Base-by-base conservation (phyloP, 2,329 filamentous ascomycete species). In the Phialocephala sp. region DNA sequence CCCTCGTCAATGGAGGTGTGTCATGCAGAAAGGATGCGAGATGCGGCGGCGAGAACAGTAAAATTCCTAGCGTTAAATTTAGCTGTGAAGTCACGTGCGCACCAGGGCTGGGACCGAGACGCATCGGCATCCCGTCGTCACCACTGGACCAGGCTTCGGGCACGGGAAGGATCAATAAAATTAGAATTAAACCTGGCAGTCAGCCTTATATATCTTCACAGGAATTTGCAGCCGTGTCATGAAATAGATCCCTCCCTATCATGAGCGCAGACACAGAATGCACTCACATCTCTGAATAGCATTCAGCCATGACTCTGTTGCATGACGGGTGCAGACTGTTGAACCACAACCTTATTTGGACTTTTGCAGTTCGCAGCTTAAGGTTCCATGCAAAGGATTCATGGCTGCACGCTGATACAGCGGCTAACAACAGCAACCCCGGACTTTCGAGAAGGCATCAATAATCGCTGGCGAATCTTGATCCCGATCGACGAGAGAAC, bases 341-440 rank as follows among this genome's bases (percentile, higher is more conserved):
- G 43, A 6, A 37, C 14, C 20, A 55, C 36, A 62, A 62, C 59
- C 63, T 59, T 65, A 58, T 62, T 59, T 20, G 14, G 59, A 35
- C 50, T n/a, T 54, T 54, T 27, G 27, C 50, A 54, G 22, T 8
- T 27, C 47, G n/a, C n/a, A n/a, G n/a, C n/a, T n/a, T n/a, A n/a
- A n/a, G n/a, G n/a, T 27, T 47, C 45, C 45, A 50, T 22, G 45
- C 11, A 14, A n/a, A 50, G 43, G 9, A 35, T 54, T 54, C 27
- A 54, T 54, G 50, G 50, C 50, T 12, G 18, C 36, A 37, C 32
- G 15, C 27, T 59, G 47, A 60, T 37, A 57, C 54, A 41, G 43
- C 59, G 27, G 59, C 58, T 62, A 56, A 20, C 54, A 64, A 62
- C 54, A 45, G 24, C 54, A 43, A 57, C 43, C 35, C 54, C 58